These are phyloP conservation scores for Clonostachys solani DNA, from an alignment of 2,329 filamentous ascomycete species.

Conservation along the genomic window DNA sequence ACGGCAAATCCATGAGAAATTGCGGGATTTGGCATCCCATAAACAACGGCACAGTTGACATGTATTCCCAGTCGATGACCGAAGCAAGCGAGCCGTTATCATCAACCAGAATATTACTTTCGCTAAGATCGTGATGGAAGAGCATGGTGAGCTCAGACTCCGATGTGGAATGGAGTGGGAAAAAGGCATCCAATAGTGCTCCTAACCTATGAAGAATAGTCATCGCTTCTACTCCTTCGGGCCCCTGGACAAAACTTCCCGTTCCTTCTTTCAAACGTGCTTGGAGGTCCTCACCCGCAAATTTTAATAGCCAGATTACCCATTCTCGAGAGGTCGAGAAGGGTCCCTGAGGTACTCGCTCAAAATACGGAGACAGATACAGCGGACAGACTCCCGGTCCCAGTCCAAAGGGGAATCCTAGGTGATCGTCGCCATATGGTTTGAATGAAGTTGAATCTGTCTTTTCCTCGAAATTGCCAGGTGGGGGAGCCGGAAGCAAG, in stretches of 20 bases:
- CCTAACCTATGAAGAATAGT: background rate
- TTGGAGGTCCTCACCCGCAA: background rate
- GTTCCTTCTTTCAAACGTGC: background rate
- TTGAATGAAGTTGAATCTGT: background rate
- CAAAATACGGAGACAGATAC: background rate
- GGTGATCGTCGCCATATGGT: too few relatives aligned
- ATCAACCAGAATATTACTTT: background rate
- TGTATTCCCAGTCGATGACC: background rate
- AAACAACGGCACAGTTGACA: background rate
- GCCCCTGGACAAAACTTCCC: background rate
- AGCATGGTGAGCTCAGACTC: background rate
- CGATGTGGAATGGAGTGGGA: background rate
- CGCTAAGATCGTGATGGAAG: background rate
- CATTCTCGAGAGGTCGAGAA: background rate
- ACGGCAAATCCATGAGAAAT: background rate
- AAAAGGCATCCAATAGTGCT: background rate
- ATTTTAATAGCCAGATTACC: background rate
- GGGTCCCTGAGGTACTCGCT: too few relatives aligned
- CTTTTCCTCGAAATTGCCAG: background rate
- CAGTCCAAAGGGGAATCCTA: background rate
- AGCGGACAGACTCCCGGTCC: background rate
- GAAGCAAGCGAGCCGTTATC: background rate
- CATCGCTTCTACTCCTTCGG: background rate
- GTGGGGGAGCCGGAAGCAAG: background rate
- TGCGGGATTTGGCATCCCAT: background rate